Conservation (phyloP, 768 basidiomycete genomes). For the Lactarius sanguifluus region DNA sequence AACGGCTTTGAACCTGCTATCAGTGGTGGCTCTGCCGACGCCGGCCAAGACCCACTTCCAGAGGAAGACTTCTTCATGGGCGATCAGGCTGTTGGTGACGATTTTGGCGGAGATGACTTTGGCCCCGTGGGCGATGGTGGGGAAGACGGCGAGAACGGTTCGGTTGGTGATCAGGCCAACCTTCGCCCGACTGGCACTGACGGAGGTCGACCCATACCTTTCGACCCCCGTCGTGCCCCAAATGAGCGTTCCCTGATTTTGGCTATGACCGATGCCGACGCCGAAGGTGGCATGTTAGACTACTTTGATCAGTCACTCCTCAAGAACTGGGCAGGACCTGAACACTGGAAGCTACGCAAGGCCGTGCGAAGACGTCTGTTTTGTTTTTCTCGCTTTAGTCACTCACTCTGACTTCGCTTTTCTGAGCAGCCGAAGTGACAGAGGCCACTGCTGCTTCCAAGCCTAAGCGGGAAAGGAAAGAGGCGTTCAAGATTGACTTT, state of each 20-base stretch:
- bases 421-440: slow-evolving; percentile 45
- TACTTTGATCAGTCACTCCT: slow-evolving; percentile 86
- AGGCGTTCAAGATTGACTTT: slow-evolving; percentile 83
- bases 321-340: slow-evolving; percentile 98
- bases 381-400: slow-evolving; percentile 2
- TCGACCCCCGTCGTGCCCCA: slow-evolving; percentile 79
- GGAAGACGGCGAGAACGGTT: slow-evolving; percentile 45
- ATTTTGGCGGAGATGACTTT: slow-evolving; percentile 39
- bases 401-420: slow-evolving; percentile 17
- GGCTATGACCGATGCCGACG: slow-evolving; percentile 73
- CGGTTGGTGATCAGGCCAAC: slow-evolving; percentile 41
- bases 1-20: slow-evolving; percentile 40
- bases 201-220: slow-evolving; percentile 63
- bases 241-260: slow-evolving; percentile 80
- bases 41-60: slow-evolving; percentile 36
- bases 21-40: slow-evolving; percentile 42
- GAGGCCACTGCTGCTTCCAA: slow-evolving; percentile 49
- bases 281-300: slow-evolving; percentile 68
- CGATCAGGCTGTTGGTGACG: slow-evolving; percentile 54
- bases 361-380: slow-evolving; percentile 69
- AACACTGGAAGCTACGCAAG: slow-evolving; percentile 95
- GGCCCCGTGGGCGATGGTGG: slow-evolving; percentile 30
- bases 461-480: slow-evolving; percentile 71
- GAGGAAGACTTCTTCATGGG: slow-evolving; percentile 71
- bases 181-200: slow-evolving; percentile 46